Evolutionary conservation across 2,329 filamentous ascomycete species (phyloP), one percentile per base, ranked within the genome.

Genomic region (Raffaelea ambrosiae): DNA sequence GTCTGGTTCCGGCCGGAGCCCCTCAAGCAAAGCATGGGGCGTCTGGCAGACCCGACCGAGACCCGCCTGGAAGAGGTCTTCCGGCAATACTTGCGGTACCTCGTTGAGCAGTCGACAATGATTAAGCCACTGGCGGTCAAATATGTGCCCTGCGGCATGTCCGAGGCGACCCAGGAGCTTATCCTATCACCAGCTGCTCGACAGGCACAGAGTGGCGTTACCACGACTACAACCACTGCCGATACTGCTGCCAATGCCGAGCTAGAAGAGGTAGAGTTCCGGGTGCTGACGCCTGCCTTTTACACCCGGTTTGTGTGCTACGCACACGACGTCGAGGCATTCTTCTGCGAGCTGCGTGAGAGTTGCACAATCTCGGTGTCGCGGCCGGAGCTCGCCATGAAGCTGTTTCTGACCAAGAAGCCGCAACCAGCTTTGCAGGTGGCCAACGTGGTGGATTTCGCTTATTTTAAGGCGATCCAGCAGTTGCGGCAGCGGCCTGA

Each of bases 1-100:
- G 77, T 86, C 39, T 85, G 81, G 74, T 79, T 74, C 54, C 68
- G 77, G 18, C 83, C 81, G 0, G 81, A 86, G 58, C 79, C 83
- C 1, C 64, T 76, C 5, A 68, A 68, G 22, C 67, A 70, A 3
- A 83, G 72, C 51, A 68, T 83, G 8, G 70, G 73, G 2, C 71
- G 81, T 5, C 59, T 63, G 13, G 77, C 80, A 3, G 74, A 74
- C 22, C 47, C 58, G 1, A 66, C 61, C 1, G 82, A 86, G 59
- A 49, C 44, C 3, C 51, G 57, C 11, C 59, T 79, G 3, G 75
- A 80, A 52, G 39, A 47, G 1, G 52, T 67, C 1, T 81, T 79
- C 53, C 63, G 70, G 7, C 55, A 53, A 3, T 81, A 76, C 49
- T 58, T 79, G 20, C 61, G 58, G 21, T 55, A 74, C 44, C 62